Evolutionary conservation across 257 asterid genomes (phyloP).

Genomic region (Ballota nigra): DNA sequence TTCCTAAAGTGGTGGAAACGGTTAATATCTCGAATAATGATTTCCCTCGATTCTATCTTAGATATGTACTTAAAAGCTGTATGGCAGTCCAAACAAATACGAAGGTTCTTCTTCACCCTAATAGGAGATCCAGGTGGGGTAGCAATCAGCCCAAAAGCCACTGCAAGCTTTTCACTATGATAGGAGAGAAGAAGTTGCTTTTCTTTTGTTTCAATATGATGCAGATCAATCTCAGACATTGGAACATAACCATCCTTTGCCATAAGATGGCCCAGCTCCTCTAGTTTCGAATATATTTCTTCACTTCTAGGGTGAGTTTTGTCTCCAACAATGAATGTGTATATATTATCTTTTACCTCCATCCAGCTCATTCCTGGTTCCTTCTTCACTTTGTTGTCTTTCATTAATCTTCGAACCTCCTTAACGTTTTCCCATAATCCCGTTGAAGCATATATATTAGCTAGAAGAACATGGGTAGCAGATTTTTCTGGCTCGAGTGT

Average conservation of each 20-base stretch:
- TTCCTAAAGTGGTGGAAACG: slow-evolving; percentile 79
- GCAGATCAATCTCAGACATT: slow-evolving; percentile 60
- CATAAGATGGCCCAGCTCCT: slow-evolving; percentile 53
- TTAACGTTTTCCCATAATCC: slow-evolving; percentile 69
- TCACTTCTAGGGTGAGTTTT: slow-evolving; percentile 52
- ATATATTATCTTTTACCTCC: slow-evolving; percentile 60
- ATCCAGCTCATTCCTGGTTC: slow-evolving; percentile 93
- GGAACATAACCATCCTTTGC: slow-evolving; percentile 73
- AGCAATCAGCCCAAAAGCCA: slow-evolving; percentile 67
- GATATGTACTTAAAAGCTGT: slow-evolving; percentile 68
- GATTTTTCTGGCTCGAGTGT: slow-evolving; percentile 68
- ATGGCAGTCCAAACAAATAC: slow-evolving; percentile 82
- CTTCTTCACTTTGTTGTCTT: slow-evolving; percentile 63
- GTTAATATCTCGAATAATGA: slow-evolving; percentile 64
- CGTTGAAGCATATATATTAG: slow-evolving; percentile 69
- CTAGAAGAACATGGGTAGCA: slow-evolving; percentile 68
- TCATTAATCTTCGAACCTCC: slow-evolving; percentile 55
- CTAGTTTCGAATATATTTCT: slow-evolving; percentile 65
- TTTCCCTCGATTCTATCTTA: slow-evolving; percentile 59
- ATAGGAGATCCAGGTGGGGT: slow-evolving; percentile 71
- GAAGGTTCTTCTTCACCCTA: slow-evolving; percentile 74
- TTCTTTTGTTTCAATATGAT: slow-evolving; percentile 53
- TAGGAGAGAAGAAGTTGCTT: slow-evolving; percentile 62
- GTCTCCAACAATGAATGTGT: slow-evolving; percentile 79
- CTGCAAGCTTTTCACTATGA: slow-evolving; percentile 87